Evolutionary conservation across 1,284 basidiomycete genomes (phyloP), one percentile per base, ranked within the genome.

Genomic region (Ganoderma multipileum): DNA sequence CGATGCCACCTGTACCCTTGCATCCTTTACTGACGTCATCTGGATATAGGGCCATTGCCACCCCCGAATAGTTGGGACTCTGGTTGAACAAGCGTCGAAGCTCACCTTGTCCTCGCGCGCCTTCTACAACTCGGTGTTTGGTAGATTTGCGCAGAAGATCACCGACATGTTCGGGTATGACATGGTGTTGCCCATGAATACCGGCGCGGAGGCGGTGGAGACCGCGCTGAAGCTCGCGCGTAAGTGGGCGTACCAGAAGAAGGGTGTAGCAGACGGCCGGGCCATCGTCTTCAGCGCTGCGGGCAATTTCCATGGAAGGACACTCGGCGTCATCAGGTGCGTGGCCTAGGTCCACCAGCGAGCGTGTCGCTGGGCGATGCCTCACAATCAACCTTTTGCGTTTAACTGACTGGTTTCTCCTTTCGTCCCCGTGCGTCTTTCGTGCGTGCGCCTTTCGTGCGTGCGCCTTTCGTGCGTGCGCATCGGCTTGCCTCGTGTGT

Each of bases 131-230:
- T 92, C 92, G 57, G 86, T 93, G 68, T 95, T 99, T 74, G 96
- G 95, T 0, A 87, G 86, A 28, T 99, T 97, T 80, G 95, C 96
- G 1, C 87, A 95, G 82, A 90, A 91, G 80, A 84, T 98, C 67
- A 97, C 94, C 16, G 82, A 89, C 74, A 87, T 95, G 81, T 95
- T 97, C 76, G 92, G 91, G 18, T 97, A 94, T 78, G 95, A 95
- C 71, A 97, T 97, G 91, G 95, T 99, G 12, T 86, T 99, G n/a
- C 97, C 97, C 28, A 98, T 99, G 96, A 99, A 99, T 86, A 99
- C 97, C 0, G 97, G 97, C 55, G 97, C 96, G 2, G 97, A 99
- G 79, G 97, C 97, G 9, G 97, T 99, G 70, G 97, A 99, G 84
- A 98, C 96, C 0, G 84, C 86, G 23, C 76, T 94, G 73, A 95